Base-by-base conservation (phyloP, 148 eudicot genomes). In the Rheum nobile region DNA sequence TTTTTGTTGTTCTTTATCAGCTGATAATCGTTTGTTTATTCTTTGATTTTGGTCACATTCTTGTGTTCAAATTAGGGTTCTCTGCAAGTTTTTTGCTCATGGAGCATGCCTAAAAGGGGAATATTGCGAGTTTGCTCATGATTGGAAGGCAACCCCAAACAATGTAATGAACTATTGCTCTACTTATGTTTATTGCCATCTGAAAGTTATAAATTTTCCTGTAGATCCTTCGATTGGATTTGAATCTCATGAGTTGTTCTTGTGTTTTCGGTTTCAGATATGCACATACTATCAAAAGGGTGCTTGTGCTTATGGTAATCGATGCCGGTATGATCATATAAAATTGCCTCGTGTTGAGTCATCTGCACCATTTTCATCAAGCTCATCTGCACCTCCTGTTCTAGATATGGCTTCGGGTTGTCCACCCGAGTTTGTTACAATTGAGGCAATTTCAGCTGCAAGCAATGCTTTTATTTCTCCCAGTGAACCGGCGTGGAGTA, bases 31-130 rank as follows among this genome's bases (percentile, higher is more conserved):
- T 2, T 50, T 50, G 57, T 19, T 50, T 19, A n/a, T 50, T 19
- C 57, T 19, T 55, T 61, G 2, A 61, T 29, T 54, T 61, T 61
- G 67, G 67, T 61, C 35, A 29, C 67, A 29, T 61, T 61, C 67
- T 61, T 61, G 29, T 65, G 70, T 31, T 65, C 8, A n/a, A 65
- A 28, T 65, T 61, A 95, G 97, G 90, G 81, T 87, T 75, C 88
- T 90, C 43, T 95, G 99, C 89, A 95, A 95, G 84, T 95, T 92
- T 79, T 95, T 85, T 76, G 91, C 85, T 17, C 92, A 92, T 77
- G 99, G 99, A 71, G 97, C 99, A 52, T 95, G 99, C 76, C 77
- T 95, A 10, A 95, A 95, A 83, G 99, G 97, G 75, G 97, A 87
- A 6, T 80, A 88, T 80, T 95, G 99, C 77, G 96, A 92, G 83